A percentile compares a stretch with the other conserved stretches of the same genome.
Conservation (phyloP, 192 early-diverging fungal genomes). For the Funneliformis geosporum region DNA sequence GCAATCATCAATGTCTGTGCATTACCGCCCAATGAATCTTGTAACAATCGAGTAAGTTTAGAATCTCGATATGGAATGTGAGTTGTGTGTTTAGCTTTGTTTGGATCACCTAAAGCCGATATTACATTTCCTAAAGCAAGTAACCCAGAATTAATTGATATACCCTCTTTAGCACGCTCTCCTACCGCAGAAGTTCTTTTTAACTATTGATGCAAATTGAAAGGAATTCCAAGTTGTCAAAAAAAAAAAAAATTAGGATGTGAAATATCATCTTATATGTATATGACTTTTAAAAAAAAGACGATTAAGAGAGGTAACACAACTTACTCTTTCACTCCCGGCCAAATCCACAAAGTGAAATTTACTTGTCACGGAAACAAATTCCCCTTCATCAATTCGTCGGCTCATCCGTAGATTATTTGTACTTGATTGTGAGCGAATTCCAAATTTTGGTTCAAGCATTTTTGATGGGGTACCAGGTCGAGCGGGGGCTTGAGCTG, state of each 20-base stretch:
- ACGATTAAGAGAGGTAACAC: not conserved
- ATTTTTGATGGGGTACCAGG: slow-evolving; percentile 21
- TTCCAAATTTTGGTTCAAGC: slow-evolving; percentile 21
- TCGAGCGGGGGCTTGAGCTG: slow-evolving; percentile 31
- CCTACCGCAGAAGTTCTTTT: slow-evolving; percentile 93
- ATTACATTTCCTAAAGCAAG: slow-evolving; percentile 98
- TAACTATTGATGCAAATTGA: slow-evolving; percentile 42
- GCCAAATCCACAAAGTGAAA: slow-evolving; percentile 99
- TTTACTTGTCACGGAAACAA: slow-evolving; percentile 75
- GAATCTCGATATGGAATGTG: slow-evolving; percentile 97
- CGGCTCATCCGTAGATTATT: slow-evolving; percentile 16
- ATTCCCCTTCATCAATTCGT: slow-evolving; percentile 52
- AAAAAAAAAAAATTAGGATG: too few species aligned
- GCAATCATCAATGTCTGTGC: slow-evolving; percentile 95
- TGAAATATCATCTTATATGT: not conserved
- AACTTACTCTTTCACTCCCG: slow-evolving; percentile 80
- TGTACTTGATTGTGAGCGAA: slow-evolving; percentile 3
- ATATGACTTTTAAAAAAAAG: not conserved
- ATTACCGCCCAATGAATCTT: slow-evolving; percentile 95
- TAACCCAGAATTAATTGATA: slow-evolving; percentile 94
- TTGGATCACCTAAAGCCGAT: slow-evolving; percentile 86
- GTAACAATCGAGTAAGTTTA: slow-evolving; percentile 95
- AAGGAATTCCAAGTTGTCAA: not conserved
- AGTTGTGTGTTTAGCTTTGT: slow-evolving; percentile 53
- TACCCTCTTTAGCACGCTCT: slow-evolving; percentile 93